Evolutionary conservation across 768 basidiomycete species (phyloP), one percentile per base, ranked within the genome.

Genomic region (Solioccasus polychromus): DNA sequence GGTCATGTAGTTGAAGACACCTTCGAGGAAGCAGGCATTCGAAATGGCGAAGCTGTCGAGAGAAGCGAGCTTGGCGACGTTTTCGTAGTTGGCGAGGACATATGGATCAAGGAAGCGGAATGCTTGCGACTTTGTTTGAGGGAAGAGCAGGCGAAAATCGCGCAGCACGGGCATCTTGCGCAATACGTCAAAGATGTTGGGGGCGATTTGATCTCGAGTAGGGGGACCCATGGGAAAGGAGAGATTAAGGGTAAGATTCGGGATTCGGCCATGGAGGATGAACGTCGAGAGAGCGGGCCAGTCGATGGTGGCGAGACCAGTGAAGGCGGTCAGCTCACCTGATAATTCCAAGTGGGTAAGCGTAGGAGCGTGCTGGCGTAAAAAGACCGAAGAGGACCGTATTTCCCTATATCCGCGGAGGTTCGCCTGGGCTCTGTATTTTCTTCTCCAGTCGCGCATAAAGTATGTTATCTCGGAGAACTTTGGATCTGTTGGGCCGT

Each of bases 371-470:
- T 69, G 63, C 39, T 55, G 55, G 43, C 63, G 61, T 15, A 68
- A 30, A 30, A 69, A 66, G 26, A 56, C 56, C 0, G 53, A 54
- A 8, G 63, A 59, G 10, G 66, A 63, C 26, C 60, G 59, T 6
- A 61, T 53, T 36, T 67, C 66, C 47, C 58, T 51, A 19, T 39
- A 52, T 3, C 64, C 62, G 12, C 67, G 66, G 32, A 56, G 50
- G 42, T 55, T 57, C 3, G 60, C 56, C 29, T 67, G 66, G 0
- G 60, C 52, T 38, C 63, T 69, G 42, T 67, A 62, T 32, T 67
- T 67, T 51, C 63, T 63, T 43, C 65, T 53, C 66, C 66, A 67
- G 30, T 65, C 67, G 0, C 66, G 61, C 54, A 67, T 67, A 11
- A 61, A 68, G 51, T 67, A 67, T 19, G 50, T 58, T 34, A 60